These are phyloP conservation scores for Ensete ventricosum DNA, from an alignment of 176 grass and related monocot genomes.

Conservation along the genomic window DNA sequence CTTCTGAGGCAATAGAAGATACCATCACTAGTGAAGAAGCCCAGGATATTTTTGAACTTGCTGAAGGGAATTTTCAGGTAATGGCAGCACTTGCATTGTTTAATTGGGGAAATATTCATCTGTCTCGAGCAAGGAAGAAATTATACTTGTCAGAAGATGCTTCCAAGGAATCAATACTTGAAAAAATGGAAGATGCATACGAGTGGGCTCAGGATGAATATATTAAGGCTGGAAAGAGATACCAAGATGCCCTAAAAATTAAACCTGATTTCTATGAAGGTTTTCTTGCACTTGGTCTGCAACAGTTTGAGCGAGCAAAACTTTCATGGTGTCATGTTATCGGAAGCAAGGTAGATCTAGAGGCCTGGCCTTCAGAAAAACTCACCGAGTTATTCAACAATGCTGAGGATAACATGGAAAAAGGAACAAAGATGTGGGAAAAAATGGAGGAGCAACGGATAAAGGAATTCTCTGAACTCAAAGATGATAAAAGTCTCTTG, in stretches of 20 bases:
- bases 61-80: slow-evolving; percentile 76
- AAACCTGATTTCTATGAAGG: slow-evolving; percentile 85
- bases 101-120: slow-evolving; percentile 84
- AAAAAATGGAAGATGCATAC: slow-evolving; percentile 48
- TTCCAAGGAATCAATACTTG: slow-evolving; percentile 33
- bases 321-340: slow-evolving; percentile 75
- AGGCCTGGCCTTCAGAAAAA: slow-evolving; percentile 31
- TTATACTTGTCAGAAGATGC: slow-evolving; percentile 48
- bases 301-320: slow-evolving; percentile 87
- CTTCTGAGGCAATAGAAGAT: slow-evolving; percentile 80
- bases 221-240: slow-evolving; percentile 59
- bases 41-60: slow-evolving; percentile 62
- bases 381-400: slow-evolving; percentile 76
- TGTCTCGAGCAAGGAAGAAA: slow-evolving; percentile 68
- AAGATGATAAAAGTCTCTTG: slow-evolving; percentile 37
- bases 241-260: slow-evolving; percentile 55
- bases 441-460: slow-evolving; percentile 43
- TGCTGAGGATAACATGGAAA: slow-evolving; percentile 74
- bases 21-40: slow-evolving; percentile 81
- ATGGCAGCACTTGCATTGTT: slow-evolving; percentile 70
- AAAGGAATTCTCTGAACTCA: slow-evolving; percentile 52
- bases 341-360: slow-evolving; percentile 48
- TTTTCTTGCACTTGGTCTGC: slow-evolving; percentile 54
- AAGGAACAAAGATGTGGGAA: slow-evolving; percentile 76
- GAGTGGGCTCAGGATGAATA: slow-evolving; percentile 71